A percentile compares a stretch with the other conserved stretches of the same genome.
phyloP scores from a whole-genome alignment of 2,329 filamentous ascomycete species.

The Pseudonectria buxi region DNA sequence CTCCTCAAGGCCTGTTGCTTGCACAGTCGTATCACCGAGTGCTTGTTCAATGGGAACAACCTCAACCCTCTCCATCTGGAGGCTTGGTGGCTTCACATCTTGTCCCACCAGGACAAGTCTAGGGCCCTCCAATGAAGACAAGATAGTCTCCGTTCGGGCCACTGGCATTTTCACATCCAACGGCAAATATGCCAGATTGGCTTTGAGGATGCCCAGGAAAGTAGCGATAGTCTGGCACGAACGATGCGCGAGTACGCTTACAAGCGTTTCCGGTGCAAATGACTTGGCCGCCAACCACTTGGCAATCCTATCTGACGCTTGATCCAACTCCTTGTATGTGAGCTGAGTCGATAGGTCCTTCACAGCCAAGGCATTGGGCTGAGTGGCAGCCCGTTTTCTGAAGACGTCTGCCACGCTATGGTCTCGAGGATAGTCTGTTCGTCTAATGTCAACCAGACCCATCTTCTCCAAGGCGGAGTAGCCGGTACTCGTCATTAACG shows the following conservation, averaged over 20 bases:
- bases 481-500: slow-evolving; percentile 1
- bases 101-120: slow-evolving; percentile 11
- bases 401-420: slow-evolving; percentile 19
- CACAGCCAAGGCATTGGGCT: slow-evolving; percentile 10
- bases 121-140: slow-evolving; percentile 5
- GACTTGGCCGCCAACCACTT: slow-evolving; percentile 7
- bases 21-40: too few relatives aligned
- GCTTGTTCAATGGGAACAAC: slow-evolving; percentile 7
- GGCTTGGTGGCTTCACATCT: not conserved
- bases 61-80: slow-evolving; percentile 3
- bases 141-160: slow-evolving; percentile 11
- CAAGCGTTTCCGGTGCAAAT: slow-evolving; percentile 9
- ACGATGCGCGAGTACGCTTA: slow-evolving; percentile 13
- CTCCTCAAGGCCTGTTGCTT: not conserved
- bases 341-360: slow-evolving; percentile 8
- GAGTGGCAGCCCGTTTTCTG: slow-evolving; percentile 10
- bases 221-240: slow-evolving; percentile 15
- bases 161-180: slow-evolving; percentile 14
- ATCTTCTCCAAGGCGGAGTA: slow-evolving; percentile 5
- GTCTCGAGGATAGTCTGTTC: slow-evolving; percentile 11
- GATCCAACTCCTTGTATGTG: slow-evolving; percentile 15
- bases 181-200: slow-evolving; percentile 20
- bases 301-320: slow-evolving; percentile 11
- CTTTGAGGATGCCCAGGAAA: slow-evolving; percentile 20
- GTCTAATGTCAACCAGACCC: slow-evolving; percentile 11